A percentile compares a stretch with the other conserved stretches of the same genome.
Evolutionary conservation across 768 basidiomycete genomes (phyloP).

Genomic region (Pleurotus citrinopileatus): DNA sequence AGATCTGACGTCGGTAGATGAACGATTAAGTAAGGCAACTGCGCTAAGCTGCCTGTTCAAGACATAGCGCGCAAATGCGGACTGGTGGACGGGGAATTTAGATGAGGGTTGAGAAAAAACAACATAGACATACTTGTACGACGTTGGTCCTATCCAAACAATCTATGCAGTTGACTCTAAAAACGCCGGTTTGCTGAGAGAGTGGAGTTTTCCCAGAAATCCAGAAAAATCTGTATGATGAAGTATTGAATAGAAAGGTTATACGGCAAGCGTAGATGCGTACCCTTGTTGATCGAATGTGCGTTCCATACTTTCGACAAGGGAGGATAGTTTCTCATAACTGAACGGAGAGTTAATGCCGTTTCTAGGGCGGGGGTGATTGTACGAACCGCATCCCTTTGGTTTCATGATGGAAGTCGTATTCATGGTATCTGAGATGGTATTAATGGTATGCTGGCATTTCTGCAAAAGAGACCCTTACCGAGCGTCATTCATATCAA

Average conservation of each 20-base stretch:
- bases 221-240: constrained; percentile 69
- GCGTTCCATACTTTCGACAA: constrained; percentile 68
- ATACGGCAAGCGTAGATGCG: constrained; percentile 7
- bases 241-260: constrained; percentile 5
- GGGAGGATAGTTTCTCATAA: constrained; percentile 87
- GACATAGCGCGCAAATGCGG: constrained; percentile 86
- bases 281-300: constrained; percentile 82
- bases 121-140: constrained; percentile 60
- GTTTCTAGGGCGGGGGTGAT: constrained; percentile 2
- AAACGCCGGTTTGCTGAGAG: constrained; percentile 82
- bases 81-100: constrained; percentile 41
- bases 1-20: constrained; percentile 47
- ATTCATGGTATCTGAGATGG: constrained; percentile 65
- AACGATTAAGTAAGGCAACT: constrained; percentile 59
- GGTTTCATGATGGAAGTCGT: constrained; percentile 93
- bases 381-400: constrained; percentile 84
- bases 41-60: constrained; percentile 73
- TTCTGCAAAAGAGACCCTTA: constrained; percentile 28
- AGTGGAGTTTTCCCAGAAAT: constrained; percentile 65
- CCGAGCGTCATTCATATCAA: constrained; percentile 54
- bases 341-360: constrained; percentile 30
- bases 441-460: not conserved
- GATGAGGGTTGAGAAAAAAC: not conserved
- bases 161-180: constrained; percentile 93
- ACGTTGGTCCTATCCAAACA: constrained; percentile 95